Evolutionary conservation across 257 asterid species (phyloP).

Genomic region (Solanum appendiculatum): DNA sequence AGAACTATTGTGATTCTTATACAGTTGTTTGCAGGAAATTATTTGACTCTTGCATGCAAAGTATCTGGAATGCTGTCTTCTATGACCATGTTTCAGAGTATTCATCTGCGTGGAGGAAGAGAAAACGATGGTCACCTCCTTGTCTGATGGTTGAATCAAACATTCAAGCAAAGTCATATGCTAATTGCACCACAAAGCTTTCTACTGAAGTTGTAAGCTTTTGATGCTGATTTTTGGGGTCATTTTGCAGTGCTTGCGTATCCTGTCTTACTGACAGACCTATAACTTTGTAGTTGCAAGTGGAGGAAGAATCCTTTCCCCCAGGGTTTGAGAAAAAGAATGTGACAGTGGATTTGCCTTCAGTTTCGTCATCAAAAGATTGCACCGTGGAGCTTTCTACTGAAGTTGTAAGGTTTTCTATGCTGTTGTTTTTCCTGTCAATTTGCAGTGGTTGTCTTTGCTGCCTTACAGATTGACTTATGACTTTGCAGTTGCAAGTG

Average conservation of each 20-base stretch:
- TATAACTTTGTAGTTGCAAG: slow-evolving; percentile 37
- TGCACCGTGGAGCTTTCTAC: slow-evolving; percentile 21
- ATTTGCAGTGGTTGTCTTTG: slow-evolving; percentile 2
- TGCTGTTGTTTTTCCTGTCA: slow-evolving; percentile 6
- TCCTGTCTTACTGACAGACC: slow-evolving; percentile 11
- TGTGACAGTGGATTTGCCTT: slow-evolving; percentile 13
- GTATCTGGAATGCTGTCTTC: slow-evolving; percentile 72
- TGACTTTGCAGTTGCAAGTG: slow-evolving; percentile 35
- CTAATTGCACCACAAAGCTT: slow-evolving; percentile 20
- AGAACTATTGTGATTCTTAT: slow-evolving; percentile 57
- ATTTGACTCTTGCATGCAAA: slow-evolving; percentile 55
- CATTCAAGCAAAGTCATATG: slow-evolving; percentile 8
- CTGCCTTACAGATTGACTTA: slow-evolving; percentile 11
- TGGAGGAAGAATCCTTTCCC: slow-evolving; percentile 36
- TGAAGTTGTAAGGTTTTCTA: slow-evolving; percentile 35
- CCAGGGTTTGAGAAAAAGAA: slow-evolving; percentile 55
- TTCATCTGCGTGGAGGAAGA: slow-evolving; percentile 75
- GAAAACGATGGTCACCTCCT: slow-evolving; percentile 51
- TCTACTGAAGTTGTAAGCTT: slow-evolving; percentile 42
- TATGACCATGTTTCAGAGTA: slow-evolving; percentile 56
- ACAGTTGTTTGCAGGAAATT: slow-evolving; percentile 38
- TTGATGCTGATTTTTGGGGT: slow-evolving; percentile 5
- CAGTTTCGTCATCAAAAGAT: slow-evolving; percentile 11
- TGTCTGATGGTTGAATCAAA: slow-evolving; percentile 15
- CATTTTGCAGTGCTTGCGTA: slow-evolving; percentile 7